phyloP scores from a whole-genome alignment of 208 protist genomes.

The Naegleria gruberi region DNA sequence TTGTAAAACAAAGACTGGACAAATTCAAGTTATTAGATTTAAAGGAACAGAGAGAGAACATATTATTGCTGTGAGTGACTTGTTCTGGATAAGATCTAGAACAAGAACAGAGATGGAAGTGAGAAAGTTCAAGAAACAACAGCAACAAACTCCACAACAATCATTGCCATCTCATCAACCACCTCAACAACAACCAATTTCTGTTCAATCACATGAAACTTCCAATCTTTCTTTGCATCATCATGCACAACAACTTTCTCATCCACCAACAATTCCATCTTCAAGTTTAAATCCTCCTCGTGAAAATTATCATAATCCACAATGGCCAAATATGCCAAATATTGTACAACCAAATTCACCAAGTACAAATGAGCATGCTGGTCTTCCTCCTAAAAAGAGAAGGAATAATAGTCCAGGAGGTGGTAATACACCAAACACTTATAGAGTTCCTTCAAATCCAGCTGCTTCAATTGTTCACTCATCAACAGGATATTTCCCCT shows the following conservation, averaged over 20 bases:
- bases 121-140: neutral
- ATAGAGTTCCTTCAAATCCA: neutral
- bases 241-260: neutral
- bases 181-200: neutral
- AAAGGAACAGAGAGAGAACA: neutral
- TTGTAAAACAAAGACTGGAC: neutral
- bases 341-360: too few relatives aligned
- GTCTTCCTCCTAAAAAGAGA: neutral
- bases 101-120: neutral
- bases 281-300: neutral
- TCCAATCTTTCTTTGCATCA: too few relatives aligned
- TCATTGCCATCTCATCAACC: neutral
- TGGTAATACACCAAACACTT: neutral
- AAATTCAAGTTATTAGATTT: neutral
- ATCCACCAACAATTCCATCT: neutral
- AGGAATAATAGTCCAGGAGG: neutral
- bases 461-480: neutral
- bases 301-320: too few relatives aligned
- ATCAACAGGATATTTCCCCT: neutral
- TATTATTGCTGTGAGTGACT: neutral
- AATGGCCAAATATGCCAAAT: too few relatives aligned
- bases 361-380: too few relatives aligned
- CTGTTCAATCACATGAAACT: neutral
- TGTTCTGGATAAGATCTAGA: neutral
- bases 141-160: neutral